These are phyloP conservation scores for Citrus hindsii DNA, from an alignment of 345 rosid species.

Conservation along the genomic window DNA sequence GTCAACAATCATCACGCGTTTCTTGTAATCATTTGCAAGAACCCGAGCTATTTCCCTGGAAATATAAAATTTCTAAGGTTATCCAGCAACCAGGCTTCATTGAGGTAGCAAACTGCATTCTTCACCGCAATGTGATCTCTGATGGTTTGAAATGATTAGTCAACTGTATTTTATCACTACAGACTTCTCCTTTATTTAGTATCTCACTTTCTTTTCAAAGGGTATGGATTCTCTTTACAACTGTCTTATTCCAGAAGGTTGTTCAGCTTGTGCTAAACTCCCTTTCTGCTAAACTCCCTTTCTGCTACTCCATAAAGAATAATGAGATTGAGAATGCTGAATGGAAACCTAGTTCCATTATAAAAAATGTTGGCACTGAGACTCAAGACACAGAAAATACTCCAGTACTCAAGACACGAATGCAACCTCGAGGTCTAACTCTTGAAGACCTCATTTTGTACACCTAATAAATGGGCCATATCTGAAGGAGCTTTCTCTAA, in stretches of 20 bases:
- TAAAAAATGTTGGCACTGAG: neutral
- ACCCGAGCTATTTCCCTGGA: slow-evolving; percentile 85
- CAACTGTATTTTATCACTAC: neutral
- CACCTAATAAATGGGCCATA: neutral
- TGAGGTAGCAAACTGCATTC: neutral
- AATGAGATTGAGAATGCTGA: neutral
- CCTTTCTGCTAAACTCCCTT: neutral
- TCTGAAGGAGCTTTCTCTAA: neutral
- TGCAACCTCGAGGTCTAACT: neutral
- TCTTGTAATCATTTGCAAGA: slow-evolving; percentile 84
- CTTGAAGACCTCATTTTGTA: neutral
- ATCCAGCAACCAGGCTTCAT: neutral
- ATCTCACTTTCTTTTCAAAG: neutral
- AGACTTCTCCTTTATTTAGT: neutral
- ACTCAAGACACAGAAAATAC: neutral
- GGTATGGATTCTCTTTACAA: neutral
- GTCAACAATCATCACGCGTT: slow-evolving; percentile 93
- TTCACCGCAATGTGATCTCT: neutral
- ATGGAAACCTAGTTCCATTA: neutral
- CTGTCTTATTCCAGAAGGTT: neutral
- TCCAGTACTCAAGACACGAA: neutral
- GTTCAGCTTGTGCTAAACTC: neutral
- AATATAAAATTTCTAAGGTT: slow-evolving; percentile 3
- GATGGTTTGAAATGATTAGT: neutral
- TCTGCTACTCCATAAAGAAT: neutral